Base-by-base conservation (phyloP, 345 rosid genomes). In the Microcos paniculata region DNA sequence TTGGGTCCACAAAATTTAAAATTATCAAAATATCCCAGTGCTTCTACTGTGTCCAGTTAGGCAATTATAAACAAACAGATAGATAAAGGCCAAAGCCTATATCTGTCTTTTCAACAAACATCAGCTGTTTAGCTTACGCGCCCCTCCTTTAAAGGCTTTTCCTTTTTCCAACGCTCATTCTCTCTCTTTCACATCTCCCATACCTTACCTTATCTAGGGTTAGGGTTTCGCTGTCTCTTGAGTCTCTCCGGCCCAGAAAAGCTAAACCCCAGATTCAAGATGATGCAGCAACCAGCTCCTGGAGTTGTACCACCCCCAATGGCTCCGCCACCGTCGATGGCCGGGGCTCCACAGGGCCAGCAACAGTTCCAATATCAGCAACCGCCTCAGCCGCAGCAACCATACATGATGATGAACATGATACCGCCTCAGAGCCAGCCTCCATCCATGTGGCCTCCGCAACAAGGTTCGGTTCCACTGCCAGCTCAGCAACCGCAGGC, bases 251-350 rank as follows among this genome's bases (percentile, higher is more conserved):
- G 4, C 61, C 8, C 4, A 26, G 8, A 10, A 12, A 16, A 19
- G 13, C 64, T 0, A 30, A n/a, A 48, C 57, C 19, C 51, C 62
- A 8, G 67, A 51, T 52, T 53, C 43, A 76, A 68, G 81, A 83
- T 78, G 91, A 91, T 87, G 96, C 95, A 85, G 81, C 93, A 90
- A 78, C 93, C 91, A 11, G 83, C 85, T 2, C 81, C 78, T 9
- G 76, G 71, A 19, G 56, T 64, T 5, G 79, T 81, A 48, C 93
- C 91, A 6, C 82, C 85, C 1, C 80, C 78, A 9, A 76, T 76
- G 65, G 70, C 73, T 11, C 79, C 81, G 62, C 83, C 72, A 3
- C 82, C 80, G 40, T 72, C 85, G 76, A 77, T 81, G 74, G 70
- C 83, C 6, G 64, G 75, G 56, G 80, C 71, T 23, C 80, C 83